phyloP scores from a whole-genome alignment of 495 filamentous ascomycete species.

The Lasiosphaeria hispida region DNA sequence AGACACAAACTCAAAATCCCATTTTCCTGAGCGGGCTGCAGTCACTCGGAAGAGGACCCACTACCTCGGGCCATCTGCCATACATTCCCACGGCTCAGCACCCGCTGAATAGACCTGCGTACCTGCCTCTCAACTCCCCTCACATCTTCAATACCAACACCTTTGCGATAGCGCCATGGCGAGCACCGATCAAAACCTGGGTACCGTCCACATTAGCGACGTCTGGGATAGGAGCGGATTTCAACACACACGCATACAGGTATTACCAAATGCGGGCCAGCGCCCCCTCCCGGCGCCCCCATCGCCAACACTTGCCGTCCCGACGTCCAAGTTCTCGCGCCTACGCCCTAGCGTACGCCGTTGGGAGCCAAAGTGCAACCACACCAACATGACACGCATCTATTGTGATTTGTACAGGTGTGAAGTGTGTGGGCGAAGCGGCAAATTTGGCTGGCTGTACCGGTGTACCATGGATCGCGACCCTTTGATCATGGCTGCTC shows the following conservation, averaged over 20 bases:
- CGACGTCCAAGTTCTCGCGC: slow-evolving; percentile 15
- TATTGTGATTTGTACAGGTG: slow-evolving; percentile 52
- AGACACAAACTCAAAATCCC: too few species aligned
- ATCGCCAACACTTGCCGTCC: not conserved
- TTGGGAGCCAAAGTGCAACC: slow-evolving; percentile 50
- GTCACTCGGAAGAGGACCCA: too few species aligned
- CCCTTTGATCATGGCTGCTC: slow-evolving; percentile 38
- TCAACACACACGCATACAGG: not conserved
- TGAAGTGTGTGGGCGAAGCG: slow-evolving; percentile 44
- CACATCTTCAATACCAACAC: too few species aligned
- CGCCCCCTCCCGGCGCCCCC: not conserved
- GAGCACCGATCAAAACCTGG: too few species aligned
- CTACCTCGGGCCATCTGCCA: too few species aligned
- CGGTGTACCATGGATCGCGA: slow-evolving; percentile 60
- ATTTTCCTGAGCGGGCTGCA: too few species aligned
- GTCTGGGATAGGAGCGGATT: not conserved
- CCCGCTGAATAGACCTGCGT: too few species aligned
- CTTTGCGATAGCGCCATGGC: too few species aligned
- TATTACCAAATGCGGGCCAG: not conserved
- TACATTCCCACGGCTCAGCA: too few species aligned
- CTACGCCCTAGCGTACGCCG: not conserved
- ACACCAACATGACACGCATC: slow-evolving; percentile 57
- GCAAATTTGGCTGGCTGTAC: slow-evolving; percentile 64
- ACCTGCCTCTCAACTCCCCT: too few species aligned
- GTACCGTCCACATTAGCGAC: too few species aligned